These are phyloP conservation scores for Linnemannia zychae DNA, from an alignment of 192 early-diverging fungal species.

Conservation along the genomic window DNA sequence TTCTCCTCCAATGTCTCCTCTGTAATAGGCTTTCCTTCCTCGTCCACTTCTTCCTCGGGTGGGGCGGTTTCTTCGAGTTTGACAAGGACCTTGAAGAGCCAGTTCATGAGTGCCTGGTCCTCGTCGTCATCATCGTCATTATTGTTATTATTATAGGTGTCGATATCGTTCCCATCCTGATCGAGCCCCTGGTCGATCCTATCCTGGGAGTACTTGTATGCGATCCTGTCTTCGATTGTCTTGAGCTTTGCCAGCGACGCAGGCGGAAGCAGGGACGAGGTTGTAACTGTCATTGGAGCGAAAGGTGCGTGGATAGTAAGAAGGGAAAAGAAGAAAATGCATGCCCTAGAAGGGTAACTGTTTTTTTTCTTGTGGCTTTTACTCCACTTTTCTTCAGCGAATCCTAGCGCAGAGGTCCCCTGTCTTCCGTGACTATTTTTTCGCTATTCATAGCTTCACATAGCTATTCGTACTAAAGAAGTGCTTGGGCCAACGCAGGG, in stretches of 20 bases:
- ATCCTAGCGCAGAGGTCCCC: not conserved
- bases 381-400: not conserved
- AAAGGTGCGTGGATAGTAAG: not conserved
- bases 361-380: not conserved
- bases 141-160: not conserved
- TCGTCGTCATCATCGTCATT: conserved; percentile 5
- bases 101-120: conserved; percentile 29
- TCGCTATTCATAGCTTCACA: no score
- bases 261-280: conserved; percentile 27
- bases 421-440: not conserved
- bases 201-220: conserved; percentile 55
- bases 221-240: conserved; percentile 44
- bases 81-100: conserved; percentile 36
- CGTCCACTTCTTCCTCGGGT: conserved; percentile 35
- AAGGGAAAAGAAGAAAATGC: not conserved
- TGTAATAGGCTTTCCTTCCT: not conserved
- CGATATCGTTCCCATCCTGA: conserved; percentile 52
- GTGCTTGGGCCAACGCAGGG: not conserved
- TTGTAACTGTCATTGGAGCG: conserved; percentile 7
- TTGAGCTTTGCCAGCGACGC: conserved; percentile 27
- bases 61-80: conserved; percentile 45
- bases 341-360: not conserved
- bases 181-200: conserved; percentile 53
- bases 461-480: no score
- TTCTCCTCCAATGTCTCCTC: conserved; percentile 26